A percentile compares a stretch with the other conserved stretches of the same genome.
Evolutionary conservation across 164 flowering plant species (phyloP).

Genomic region (Stephania cephalantha): DNA sequence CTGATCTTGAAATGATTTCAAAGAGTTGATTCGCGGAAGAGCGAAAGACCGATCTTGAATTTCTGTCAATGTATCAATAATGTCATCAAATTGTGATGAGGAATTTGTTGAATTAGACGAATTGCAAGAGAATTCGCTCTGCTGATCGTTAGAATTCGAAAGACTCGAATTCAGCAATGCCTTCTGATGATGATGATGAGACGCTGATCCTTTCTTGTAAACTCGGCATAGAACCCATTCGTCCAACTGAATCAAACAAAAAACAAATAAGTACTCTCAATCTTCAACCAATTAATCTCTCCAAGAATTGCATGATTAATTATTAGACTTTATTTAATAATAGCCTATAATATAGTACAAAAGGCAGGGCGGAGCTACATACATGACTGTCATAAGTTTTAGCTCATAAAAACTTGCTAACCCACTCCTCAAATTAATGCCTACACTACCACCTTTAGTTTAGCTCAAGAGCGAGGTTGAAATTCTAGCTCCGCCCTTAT

Average conservation of each 20-base stretch:
- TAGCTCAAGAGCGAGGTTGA: too few relatives aligned
- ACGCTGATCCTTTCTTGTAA: constrained; percentile 62
- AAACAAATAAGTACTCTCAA: too few relatives aligned
- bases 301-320: too few relatives aligned
- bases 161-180: not conserved
- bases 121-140: constrained; percentile 31
- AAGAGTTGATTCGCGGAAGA: constrained; percentile 46
- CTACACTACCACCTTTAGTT: too few relatives aligned
- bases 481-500: too few relatives aligned
- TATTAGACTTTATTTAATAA: constrained; percentile 6
- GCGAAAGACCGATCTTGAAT: constrained; percentile 42
- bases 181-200: not conserved
- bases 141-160: constrained; percentile 28
- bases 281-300: too few relatives aligned
- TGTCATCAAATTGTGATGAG: constrained; percentile 56
- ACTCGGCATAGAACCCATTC: constrained; percentile 86
- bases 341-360: not conserved
- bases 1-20: constrained; percentile 26
- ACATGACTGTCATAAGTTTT: too few relatives aligned
- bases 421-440: too few relatives aligned
- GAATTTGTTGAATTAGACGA: constrained; percentile 18
- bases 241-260: constrained; percentile 43
- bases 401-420: not conserved
- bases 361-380: too few relatives aligned
- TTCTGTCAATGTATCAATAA: constrained; percentile 61